Evolutionary conservation across 495 filamentous ascomycete species (phyloP).

Genomic region (Aspergillus homomorphus): DNA sequence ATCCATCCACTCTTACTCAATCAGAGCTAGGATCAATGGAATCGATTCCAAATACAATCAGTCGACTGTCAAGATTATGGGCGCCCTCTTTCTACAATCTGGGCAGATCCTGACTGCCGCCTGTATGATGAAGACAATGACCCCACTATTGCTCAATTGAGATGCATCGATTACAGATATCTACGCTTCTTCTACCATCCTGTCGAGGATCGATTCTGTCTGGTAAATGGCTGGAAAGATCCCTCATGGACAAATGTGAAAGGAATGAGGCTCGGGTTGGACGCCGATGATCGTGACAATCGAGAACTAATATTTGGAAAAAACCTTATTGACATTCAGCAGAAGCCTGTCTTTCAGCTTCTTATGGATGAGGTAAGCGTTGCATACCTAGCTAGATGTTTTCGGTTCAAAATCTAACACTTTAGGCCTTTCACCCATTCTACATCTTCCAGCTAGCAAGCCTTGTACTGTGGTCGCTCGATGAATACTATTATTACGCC

Average conservation of each 20-base stretch:
- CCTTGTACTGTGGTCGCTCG: constrained; percentile 88
- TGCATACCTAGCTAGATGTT: neutral
- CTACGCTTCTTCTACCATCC: constrained; percentile 91
- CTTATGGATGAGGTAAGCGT: constrained; percentile 79
- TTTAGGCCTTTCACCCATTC: constrained; percentile 89
- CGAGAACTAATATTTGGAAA: constrained; percentile 82
- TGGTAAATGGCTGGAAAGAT: constrained; percentile 90
- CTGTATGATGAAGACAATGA: constrained; percentile 80
- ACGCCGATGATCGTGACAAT: constrained; percentile 81
- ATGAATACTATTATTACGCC: constrained; percentile 97
- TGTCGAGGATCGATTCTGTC: constrained; percentile 77
- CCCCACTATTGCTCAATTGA: constrained; percentile 67
- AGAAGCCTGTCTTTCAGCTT: constrained; percentile 77
- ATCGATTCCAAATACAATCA: constrained; percentile 72
- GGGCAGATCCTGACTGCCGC: constrained; percentile 59
- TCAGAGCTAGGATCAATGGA: constrained; percentile 76
- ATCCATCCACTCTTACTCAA: constrained; percentile 14
- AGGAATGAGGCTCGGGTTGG: constrained; percentile 75
- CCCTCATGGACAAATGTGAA: constrained; percentile 78
- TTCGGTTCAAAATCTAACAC: constrained; percentile 18
- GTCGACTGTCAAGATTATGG: constrained; percentile 69
- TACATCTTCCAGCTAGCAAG: constrained; percentile 98
- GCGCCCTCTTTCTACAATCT: constrained; percentile 80
- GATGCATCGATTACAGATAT: constrained; percentile 85
- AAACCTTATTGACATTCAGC: constrained; percentile 86